Evolutionary conservation across 192 early-diverging fungal species (phyloP), one percentile per base, ranked within the genome.

Genomic region (Rhizophagus sp.): DNA sequence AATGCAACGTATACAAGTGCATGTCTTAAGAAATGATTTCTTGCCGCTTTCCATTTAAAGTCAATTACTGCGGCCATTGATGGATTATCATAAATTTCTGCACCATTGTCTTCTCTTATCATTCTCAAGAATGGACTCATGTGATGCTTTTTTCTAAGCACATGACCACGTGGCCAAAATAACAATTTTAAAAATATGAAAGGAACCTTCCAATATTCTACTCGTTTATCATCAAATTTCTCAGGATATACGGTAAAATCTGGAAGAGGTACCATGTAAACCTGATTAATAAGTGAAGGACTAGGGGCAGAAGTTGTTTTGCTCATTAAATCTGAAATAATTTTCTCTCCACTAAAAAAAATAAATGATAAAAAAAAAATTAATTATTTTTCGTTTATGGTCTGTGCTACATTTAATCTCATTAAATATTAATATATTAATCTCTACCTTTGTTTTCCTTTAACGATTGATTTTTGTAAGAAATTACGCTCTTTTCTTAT

Each of bases 181-280:
- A n/a, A 44, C 25, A n/a, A 30, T 70, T 44, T 19, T n/a, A 70
- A 70, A n/a, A 41, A 15, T 70, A 6, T 41, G n/a, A 70, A 9
- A 24, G 68, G 15, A n/a, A 19, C 24, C 6, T 30, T 47, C 24
- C 19, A 44, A 19, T 13, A 17, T 41, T 4, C 39, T 70, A 47
- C 4, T 22, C 19, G 9, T 41, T 70, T 8, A 44, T 34, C 22
- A 19, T 44, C 41, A 44, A 44, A 4, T 12, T 44, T 24, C 41
- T 36, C 7, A 22, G 68, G 68, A 47, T 44, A 70, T 9, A 44
- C 68, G 19, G 68, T 70, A n/a, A 70, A 70, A 47, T 70, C 68
- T n/a, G 68, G 68, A 9, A 70, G 39, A n/a, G 68, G 68, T 8
- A 70, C 68, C 30, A 33, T 33, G 17, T 67, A 67, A 11, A 67